Conservation (phyloP, 1,139 yeast species). For the Geotrichum siamense region DNA sequence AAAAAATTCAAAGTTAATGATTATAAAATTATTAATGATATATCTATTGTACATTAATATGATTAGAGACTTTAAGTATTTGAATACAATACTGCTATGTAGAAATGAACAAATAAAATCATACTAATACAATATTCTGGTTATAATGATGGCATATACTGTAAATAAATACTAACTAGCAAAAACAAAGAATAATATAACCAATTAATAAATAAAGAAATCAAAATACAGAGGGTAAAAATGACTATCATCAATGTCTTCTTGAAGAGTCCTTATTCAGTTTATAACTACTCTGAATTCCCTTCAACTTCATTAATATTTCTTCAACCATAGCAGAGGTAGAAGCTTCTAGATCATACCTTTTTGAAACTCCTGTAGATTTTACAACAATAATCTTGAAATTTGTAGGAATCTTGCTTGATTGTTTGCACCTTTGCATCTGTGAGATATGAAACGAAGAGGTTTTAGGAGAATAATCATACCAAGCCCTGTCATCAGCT, state of each 20-base stretch:
- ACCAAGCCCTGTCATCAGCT: conserved; percentile 59
- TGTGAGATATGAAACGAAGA: conserved; percentile 83
- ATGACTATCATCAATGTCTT: conserved; percentile 5
- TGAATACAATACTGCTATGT: too few species aligned
- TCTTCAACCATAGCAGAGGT: conserved; percentile 58
- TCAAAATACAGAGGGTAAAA: too few species aligned
- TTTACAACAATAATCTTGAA: conserved; percentile 79
- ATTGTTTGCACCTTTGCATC: conserved; percentile 67
- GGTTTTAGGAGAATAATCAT: conserved; percentile 64
- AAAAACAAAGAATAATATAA: too few species aligned
- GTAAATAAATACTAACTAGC: too few species aligned
- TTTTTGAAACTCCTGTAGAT: conserved; percentile 50
- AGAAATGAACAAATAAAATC: too few species aligned
- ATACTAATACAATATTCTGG: too few species aligned
- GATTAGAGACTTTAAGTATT: too few species aligned
- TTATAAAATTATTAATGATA: too few species aligned
- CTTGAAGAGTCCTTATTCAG: conserved; percentile 16
- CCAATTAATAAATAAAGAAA: too few species aligned
- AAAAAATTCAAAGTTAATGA: too few species aligned
- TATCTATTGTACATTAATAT: too few species aligned
- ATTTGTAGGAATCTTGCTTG: conserved; percentile 66
- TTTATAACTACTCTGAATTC: conserved; percentile 12
- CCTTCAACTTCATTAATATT: conserved; percentile 57
- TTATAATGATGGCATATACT: too few species aligned
- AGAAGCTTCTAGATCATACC: conserved; percentile 80